Percentiles rank a stretch among this genome's conserved stretches.
Conservation (phyloP, 2,329 filamentous ascomycete species). For the Zymoseptoria passerinii region DNA sequence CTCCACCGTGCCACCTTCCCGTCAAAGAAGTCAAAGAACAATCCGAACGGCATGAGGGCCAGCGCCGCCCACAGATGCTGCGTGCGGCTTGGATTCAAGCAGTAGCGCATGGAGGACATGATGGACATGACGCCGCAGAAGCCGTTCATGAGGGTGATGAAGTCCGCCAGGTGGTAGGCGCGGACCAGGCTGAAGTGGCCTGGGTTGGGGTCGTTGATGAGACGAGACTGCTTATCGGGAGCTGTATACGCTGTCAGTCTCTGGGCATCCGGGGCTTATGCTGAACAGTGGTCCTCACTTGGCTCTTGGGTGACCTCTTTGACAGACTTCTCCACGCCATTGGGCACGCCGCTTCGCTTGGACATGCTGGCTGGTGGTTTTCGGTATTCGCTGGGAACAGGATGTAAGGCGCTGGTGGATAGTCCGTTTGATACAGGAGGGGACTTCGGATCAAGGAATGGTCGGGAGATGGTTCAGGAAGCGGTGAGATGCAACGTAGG, state of each 20-base stretch:
- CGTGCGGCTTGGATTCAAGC: constrained; percentile 53
- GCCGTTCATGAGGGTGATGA: constrained; percentile 76
- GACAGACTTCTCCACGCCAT: constrained; percentile 42
- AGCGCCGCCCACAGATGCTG: constrained; percentile 74
- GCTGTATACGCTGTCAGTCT: constrained; percentile 35
- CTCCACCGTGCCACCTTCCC: constrained; percentile 94
- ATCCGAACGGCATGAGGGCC: constrained; percentile 77
- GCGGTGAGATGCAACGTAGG: background rate
- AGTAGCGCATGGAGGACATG: constrained; percentile 91
- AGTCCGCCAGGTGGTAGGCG: constrained; percentile 67
- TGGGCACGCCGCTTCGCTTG: constrained; percentile 49
- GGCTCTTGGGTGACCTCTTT: constrained; percentile 32
- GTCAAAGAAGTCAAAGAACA: constrained; percentile 98
- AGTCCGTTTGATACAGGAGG: background rate
- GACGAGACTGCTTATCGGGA: constrained; percentile 66
- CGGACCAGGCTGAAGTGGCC: constrained; percentile 60
- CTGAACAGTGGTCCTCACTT: constrained; percentile 30
- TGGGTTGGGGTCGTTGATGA: constrained; percentile 56
- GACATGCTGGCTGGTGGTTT: constrained; percentile 46
- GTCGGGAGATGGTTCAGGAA: background rate
- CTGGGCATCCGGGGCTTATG: background rate
- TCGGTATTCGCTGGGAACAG: background rate
- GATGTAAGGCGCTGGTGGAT: constrained; percentile 1
- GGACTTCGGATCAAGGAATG: background rate
- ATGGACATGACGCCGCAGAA: constrained; percentile 92